phyloP scores from a whole-genome alignment of 768 basidiomycete species.

The Obba rivulosa region DNA sequence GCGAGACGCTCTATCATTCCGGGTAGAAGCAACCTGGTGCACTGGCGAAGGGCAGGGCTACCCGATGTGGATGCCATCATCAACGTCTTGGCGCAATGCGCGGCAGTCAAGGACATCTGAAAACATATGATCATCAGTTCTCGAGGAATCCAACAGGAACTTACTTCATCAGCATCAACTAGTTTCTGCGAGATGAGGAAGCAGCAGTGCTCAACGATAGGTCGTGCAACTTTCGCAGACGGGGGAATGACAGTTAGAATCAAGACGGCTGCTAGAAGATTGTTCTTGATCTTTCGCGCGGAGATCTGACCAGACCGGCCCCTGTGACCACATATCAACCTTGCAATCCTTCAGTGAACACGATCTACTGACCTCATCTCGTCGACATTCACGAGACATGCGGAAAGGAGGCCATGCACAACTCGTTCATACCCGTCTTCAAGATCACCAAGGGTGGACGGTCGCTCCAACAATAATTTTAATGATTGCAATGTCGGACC shows the following conservation, averaged over 20 bases:
- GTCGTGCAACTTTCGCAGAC: constrained; percentile 59
- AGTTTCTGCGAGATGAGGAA: constrained; percentile 82
- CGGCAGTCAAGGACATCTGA: constrained; percentile 77
- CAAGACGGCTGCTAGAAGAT: constrained; percentile 80
- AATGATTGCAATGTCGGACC: constrained; percentile 77
- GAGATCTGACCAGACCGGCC: constrained; percentile 76
- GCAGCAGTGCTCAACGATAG: constrained; percentile 79
- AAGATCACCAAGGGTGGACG: constrained; percentile 35
- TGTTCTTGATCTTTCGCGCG: constrained; percentile 82
- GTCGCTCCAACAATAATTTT: constrained; percentile 64
- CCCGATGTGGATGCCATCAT: constrained; percentile 65
- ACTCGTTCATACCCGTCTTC: constrained; percentile 52
- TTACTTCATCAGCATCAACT: constrained; percentile 62
- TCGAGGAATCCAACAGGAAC: constrained; percentile 6
- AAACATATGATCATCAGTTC: background rate
- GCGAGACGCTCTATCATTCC: constrained; percentile 79
- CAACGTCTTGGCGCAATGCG: constrained; percentile 86
- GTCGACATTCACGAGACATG: constrained; percentile 82
- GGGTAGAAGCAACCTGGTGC: constrained; percentile 68
- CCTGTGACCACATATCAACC: constrained; percentile 34
- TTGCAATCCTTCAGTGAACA: background rate
- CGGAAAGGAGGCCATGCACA: constrained; percentile 78
- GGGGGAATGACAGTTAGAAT: constrained; percentile 76
- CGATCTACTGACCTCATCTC: constrained; percentile 73
- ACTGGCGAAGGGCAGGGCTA: constrained; percentile 63